A percentile compares a stretch with the other conserved stretches of the same genome.
Conservation (phyloP, 2,329 filamentous ascomycete species). For the Alternaria arborescens region DNA sequence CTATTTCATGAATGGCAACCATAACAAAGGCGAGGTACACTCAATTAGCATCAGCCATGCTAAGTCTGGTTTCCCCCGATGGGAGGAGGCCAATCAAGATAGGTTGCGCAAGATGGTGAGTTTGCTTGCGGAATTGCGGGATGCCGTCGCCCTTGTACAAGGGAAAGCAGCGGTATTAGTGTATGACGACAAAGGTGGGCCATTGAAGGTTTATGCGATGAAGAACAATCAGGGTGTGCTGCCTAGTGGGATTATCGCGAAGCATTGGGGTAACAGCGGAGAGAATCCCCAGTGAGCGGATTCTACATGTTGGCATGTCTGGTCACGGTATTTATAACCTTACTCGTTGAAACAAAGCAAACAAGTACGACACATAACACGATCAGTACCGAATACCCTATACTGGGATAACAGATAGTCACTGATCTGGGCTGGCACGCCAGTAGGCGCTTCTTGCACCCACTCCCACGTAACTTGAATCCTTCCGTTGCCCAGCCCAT, state of each 20-base stretch:
- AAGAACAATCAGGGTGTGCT: conserved; percentile 17
- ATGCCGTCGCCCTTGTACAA: conserved; percentile 1
- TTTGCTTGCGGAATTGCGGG: conserved; percentile 23
- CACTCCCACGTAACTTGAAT: not conserved
- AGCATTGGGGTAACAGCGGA: conserved; percentile 9
- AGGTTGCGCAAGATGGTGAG: conserved; percentile 28
- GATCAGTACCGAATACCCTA: not conserved
- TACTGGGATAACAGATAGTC: not conserved
- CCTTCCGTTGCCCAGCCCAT: not conserved
- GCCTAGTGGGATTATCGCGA: conserved; percentile 18
- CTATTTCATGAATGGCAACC: conserved; percentile 25
- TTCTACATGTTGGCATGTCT: not conserved
- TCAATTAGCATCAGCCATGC: conserved; percentile 12
- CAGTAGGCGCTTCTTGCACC: not conserved
- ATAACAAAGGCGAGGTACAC: conserved; percentile 20
- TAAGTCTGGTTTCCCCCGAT: conserved; percentile 15
- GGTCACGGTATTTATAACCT: not conserved
- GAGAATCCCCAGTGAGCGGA: not conserved
- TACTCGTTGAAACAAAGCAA: not conserved
- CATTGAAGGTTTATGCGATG: conserved; percentile 16
- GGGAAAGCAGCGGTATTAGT: conserved; percentile 21
- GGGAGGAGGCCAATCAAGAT: conserved; percentile 27
- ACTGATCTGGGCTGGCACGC: not conserved
- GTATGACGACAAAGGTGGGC: conserved; percentile 18
- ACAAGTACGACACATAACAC: not conserved